Conservation (phyloP, 805 yeast species). For the Lachancea lanzarotensis region DNA sequence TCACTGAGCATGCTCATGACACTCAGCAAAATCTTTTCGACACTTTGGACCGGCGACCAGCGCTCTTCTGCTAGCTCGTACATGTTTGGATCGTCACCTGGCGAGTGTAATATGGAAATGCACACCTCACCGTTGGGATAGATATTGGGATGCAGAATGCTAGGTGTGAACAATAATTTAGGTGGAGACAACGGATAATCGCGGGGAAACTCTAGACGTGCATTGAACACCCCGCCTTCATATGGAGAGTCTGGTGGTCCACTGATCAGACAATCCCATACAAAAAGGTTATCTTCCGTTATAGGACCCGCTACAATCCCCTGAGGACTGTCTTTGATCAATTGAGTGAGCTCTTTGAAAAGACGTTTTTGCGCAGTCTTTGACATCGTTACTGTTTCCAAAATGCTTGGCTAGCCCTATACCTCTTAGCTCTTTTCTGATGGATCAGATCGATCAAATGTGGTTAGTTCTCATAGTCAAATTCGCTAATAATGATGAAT, state of each 20-base stretch:
- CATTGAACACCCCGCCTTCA: conserved; percentile 84
- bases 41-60: conserved; percentile 97
- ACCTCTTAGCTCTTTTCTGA: too few species aligned
- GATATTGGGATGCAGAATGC: conserved; percentile 87
- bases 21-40: conserved; percentile 89
- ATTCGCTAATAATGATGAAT: too few species aligned
- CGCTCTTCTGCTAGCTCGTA: conserved; percentile 94
- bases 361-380: conserved; percentile 80
- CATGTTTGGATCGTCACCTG: conserved; percentile 95
- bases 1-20: conserved; percentile 96
- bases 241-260: conserved; percentile 83
- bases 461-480: too few species aligned
- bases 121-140: conserved; percentile 95
- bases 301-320: conserved; percentile 94
- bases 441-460: too few species aligned
- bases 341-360: conserved; percentile 82
- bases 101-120: conserved; percentile 89
- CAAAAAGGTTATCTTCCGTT: conserved; percentile 61
- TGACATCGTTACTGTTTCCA: conserved; percentile 19
- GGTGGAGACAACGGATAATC: conserved; percentile 87
- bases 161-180: conserved; percentile 64
- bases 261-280: conserved; percentile 78
- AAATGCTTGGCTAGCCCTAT: too few species aligned
- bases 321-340: conserved; percentile 81
- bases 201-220: conserved; percentile 60